Evolutionary conservation across 345 rosid species (phyloP).

Genomic region (Bruguiera parviflora): DNA sequence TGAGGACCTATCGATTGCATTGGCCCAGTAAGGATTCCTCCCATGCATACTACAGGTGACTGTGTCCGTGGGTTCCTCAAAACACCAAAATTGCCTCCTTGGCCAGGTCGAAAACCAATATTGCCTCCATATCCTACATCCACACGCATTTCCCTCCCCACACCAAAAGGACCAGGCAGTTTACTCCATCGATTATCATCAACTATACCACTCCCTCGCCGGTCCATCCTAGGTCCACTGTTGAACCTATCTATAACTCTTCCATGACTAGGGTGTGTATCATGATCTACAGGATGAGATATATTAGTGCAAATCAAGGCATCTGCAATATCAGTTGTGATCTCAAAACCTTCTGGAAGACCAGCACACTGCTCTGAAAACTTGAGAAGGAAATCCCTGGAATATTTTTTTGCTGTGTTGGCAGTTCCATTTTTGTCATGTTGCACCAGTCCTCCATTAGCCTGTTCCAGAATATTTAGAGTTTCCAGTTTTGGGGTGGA

Average conservation of each 20-base stretch:
- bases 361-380: slow-evolving; percentile 61
- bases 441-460: slow-evolving; percentile 26
- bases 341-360: slow-evolving; percentile 64
- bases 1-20: slow-evolving; percentile 62
- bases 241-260: slow-evolving; percentile 61
- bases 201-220: slow-evolving; percentile 55
- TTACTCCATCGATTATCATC: slow-evolving; percentile 78
- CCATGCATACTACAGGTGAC: slow-evolving; percentile 38
- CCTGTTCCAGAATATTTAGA: slow-evolving; percentile 28
- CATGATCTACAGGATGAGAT: slow-evolving; percentile 52
- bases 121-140: slow-evolving; percentile 49
- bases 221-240: slow-evolving; percentile 59
- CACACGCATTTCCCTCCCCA: slow-evolving; percentile 51
- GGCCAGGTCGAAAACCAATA: slow-evolving; percentile 58
- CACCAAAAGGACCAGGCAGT: slow-evolving; percentile 38
- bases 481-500: slow-evolving; percentile 75
- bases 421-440: slow-evolving; percentile 37
- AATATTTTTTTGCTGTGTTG: slow-evolving; percentile 64
- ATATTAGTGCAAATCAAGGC: slow-evolving; percentile 32
- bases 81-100: slow-evolving; percentile 74
- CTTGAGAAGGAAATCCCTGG: slow-evolving; percentile 87
- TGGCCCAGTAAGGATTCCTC: slow-evolving; percentile 69
- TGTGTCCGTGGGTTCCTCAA: slow-evolving; percentile 65
- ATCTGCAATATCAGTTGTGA: slow-evolving; percentile 47
- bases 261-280: slow-evolving; percentile 52